Conservation (phyloP, 305 asterid genomes). For the Stenogyne calaminthoides region DNA sequence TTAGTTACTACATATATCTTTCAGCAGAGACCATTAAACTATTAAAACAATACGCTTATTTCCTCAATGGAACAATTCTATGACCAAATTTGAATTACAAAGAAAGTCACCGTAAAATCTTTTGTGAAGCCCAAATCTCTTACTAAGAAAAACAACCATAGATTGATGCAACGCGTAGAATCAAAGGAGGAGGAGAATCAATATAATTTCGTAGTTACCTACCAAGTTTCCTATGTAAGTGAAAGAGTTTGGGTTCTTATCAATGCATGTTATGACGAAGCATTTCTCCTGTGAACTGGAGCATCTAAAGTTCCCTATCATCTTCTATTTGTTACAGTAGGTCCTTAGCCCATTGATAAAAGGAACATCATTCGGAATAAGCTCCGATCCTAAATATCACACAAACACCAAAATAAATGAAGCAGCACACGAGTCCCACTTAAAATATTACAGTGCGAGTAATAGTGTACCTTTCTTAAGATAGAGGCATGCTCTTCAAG, state of each 20-base stretch:
- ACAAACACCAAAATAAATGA: not conserved
- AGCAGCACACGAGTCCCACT: not conserved
- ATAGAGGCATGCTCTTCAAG: constrained; percentile 68
- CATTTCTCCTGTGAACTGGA: not conserved
- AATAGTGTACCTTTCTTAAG: constrained; percentile 58
- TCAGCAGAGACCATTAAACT: not conserved
- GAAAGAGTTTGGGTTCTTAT: not conserved
- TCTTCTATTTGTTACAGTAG: not conserved
- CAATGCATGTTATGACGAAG: not conserved
- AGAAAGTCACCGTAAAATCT: not conserved
- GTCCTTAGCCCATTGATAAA: not conserved
- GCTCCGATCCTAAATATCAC: constrained; percentile 11
- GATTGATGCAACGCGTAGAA: not conserved
- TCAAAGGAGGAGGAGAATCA: not conserved
- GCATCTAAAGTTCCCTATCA: not conserved
- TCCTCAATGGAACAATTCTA: not conserved
- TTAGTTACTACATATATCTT: not conserved
- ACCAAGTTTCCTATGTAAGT: not conserved
- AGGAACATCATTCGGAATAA: not conserved
- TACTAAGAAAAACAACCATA: constrained; percentile 18
- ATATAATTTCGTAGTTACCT: not conserved
- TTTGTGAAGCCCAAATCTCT: not conserved
- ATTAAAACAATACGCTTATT: not conserved
- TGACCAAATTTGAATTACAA: not conserved
- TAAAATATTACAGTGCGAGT: not conserved